These are phyloP conservation scores for Neofusicoccum sp. DNA, from an alignment of 2,329 filamentous ascomycete genomes.

Conservation along the genomic window DNA sequence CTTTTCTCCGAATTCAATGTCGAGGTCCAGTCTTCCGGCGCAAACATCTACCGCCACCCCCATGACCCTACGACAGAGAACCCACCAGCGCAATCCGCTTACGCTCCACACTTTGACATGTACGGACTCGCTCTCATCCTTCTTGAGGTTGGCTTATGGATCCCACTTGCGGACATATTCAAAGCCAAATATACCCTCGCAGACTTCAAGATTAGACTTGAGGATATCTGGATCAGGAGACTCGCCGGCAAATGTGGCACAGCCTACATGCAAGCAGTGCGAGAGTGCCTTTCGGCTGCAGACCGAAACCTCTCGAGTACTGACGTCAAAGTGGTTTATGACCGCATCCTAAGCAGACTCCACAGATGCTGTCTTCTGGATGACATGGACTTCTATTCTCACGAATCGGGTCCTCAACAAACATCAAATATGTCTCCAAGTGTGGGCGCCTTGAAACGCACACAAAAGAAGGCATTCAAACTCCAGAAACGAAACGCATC, in stretches of 20 bases:
- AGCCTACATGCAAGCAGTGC: constrained; percentile 74
- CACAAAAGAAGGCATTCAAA: constrained; percentile 3
- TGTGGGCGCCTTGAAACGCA: constrained; percentile 1
- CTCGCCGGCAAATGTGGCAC: constrained; percentile 71
- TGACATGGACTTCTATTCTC: constrained; percentile 15
- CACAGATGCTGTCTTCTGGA: constrained; percentile 44
- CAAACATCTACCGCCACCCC: constrained; percentile 67
- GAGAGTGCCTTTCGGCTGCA: constrained; percentile 71
- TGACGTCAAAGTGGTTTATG: constrained; percentile 37
- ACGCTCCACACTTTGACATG: constrained; percentile 56
- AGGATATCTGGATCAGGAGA: constrained; percentile 65
- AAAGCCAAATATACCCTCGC: constrained; percentile 62
- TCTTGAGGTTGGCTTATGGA: constrained; percentile 76
- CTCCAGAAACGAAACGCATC: constrained; percentile 5
- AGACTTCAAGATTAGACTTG: constrained; percentile 66
- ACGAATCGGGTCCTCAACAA: background rate
- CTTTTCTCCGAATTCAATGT: constrained; percentile 64
- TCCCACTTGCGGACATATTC: constrained; percentile 61
- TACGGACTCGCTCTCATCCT: constrained; percentile 75
- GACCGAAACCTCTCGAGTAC: constrained; percentile 47
- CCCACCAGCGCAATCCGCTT: constrained; percentile 54
- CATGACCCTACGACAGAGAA: constrained; percentile 45
- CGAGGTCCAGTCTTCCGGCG: constrained; percentile 32
- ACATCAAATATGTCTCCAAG: background rate
- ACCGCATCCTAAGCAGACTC: constrained; percentile 49